Percentiles rank a stretch among this genome's conserved stretches.
Conservation (phyloP, 169 alveolate genomes). For the Plasmodium cynomolgi region DNA sequence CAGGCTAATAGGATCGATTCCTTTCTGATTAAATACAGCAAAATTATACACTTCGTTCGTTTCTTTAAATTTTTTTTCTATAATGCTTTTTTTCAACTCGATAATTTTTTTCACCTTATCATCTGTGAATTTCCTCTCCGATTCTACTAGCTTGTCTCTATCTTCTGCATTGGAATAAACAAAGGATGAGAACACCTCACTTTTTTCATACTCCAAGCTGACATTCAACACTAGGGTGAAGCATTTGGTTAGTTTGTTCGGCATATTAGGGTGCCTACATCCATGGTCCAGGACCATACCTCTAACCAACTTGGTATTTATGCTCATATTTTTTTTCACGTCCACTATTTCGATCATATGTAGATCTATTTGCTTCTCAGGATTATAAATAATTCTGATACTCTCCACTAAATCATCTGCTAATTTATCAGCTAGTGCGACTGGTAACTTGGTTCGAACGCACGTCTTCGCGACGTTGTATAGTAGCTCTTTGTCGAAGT, state of each 20-base stretch:
- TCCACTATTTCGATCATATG: constrained; percentile 99
- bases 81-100: constrained; percentile 93
- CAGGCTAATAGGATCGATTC: constrained; percentile 99
- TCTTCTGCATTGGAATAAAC: constrained; percentile 97
- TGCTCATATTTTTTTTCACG: constrained; percentile 96
- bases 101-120: constrained; percentile 97
- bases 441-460: constrained; percentile 94
- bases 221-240: constrained; percentile 97
- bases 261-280: constrained; percentile 98
- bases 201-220: constrained; percentile 98
- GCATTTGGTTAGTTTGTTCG: constrained; percentile 95
- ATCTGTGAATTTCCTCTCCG: constrained; percentile 97
- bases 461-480: constrained; percentile 95
- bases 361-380: constrained; percentile 91
- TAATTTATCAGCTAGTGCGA: constrained; percentile 91
- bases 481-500: constrained; percentile 92
- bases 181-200: constrained; percentile 98
- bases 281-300: constrained; percentile 99
- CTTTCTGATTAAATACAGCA: constrained; percentile 98
- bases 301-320: constrained; percentile 93
- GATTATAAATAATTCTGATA: constrained; percentile 79
- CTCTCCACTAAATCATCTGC: constrained; percentile 98
- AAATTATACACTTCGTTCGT: constrained; percentile 85
- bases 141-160: constrained; percentile 95
- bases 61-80: constrained; percentile 85